phyloP scores from a whole-genome alignment of 2,329 filamentous ascomycete species.

The Mariannaea elegans region DNA sequence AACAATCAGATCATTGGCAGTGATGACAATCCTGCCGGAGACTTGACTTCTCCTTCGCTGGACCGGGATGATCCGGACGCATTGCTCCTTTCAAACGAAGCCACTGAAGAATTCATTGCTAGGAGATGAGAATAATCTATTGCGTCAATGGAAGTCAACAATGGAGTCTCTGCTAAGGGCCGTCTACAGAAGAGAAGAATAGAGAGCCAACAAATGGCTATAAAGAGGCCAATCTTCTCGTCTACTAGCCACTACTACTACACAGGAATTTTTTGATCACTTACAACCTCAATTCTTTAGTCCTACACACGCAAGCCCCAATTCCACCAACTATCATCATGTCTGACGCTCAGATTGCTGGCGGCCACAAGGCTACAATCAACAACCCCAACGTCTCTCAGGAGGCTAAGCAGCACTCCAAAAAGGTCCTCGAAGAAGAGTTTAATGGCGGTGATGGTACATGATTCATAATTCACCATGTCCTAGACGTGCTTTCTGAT shows the following conservation, averaged over 20 bases:
- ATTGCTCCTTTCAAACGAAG: background rate
- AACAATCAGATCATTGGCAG: background rate
- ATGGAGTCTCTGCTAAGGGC: background rate
- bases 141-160: slow-evolving; percentile 30
- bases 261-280: too few relatives aligned
- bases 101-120: background rate
- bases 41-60: background rate
- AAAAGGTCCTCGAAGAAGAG: slow-evolving; percentile 60
- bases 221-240: slow-evolving; percentile 17
- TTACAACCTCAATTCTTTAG: too few relatives aligned
- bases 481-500: too few relatives aligned
- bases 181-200: slow-evolving; percentile 3
- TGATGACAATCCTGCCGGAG: background rate
- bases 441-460: slow-evolving; percentile 54
- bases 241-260: too few relatives aligned
- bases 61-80: background rate
- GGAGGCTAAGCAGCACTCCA: slow-evolving; percentile 64
- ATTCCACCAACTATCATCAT: slow-evolving; percentile 46
- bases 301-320: background rate
- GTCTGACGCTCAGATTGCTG: slow-evolving; percentile 61
- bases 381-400: slow-evolving; percentile 65
- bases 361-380: slow-evolving; percentile 67
- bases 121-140: slow-evolving; percentile 19
- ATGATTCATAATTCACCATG: background rate
- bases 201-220: slow-evolving; percentile 17